Percentiles rank a stretch among this genome's conserved stretches.
Conservation (phyloP, 495 filamentous ascomycete species). For the Daldinia grandis region DNA sequence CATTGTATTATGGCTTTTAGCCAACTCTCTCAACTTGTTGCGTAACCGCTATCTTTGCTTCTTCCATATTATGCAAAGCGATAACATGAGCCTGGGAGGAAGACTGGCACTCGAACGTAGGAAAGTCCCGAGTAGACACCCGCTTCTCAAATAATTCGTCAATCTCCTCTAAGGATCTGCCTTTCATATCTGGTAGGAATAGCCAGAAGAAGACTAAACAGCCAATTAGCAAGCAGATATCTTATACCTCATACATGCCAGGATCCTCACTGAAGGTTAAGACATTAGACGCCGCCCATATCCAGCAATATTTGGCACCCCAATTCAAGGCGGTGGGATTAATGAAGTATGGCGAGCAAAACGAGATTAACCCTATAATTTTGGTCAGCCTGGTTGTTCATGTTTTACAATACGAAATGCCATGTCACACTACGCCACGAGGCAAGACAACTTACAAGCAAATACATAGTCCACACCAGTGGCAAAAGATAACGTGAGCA, state of each 20-base stretch:
- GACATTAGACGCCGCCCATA: constrained; percentile 49
- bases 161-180: constrained; percentile 44
- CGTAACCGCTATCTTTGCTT: constrained; percentile 18
- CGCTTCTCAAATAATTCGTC: constrained; percentile 42
- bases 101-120: constrained; percentile 37
- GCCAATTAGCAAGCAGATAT: constrained; percentile 7
- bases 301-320: constrained; percentile 54
- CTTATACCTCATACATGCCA: neutral
- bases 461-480: constrained; percentile 53
- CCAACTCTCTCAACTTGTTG: constrained; percentile 10
- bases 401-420: constrained; percentile 8
- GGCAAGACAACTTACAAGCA: constrained; percentile 40
- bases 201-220: constrained; percentile 37
- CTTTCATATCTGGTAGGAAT: constrained; percentile 45
- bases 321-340: constrained; percentile 52
- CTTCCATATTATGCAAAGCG: constrained; percentile 33
- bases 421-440: constrained; percentile 4
- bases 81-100: constrained; percentile 31
- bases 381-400: constrained; percentile 9
- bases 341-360: constrained; percentile 52
- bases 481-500: constrained; percentile 52
- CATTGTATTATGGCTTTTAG: neutral
- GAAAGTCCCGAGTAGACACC: constrained; percentile 31
- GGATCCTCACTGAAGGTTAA: constrained; percentile 39
- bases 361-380: constrained; percentile 46